Evolutionary conservation across 139 green algal species (phyloP), one percentile per base, ranked within the genome.

Genomic region (Nannochloris sp.): DNA sequence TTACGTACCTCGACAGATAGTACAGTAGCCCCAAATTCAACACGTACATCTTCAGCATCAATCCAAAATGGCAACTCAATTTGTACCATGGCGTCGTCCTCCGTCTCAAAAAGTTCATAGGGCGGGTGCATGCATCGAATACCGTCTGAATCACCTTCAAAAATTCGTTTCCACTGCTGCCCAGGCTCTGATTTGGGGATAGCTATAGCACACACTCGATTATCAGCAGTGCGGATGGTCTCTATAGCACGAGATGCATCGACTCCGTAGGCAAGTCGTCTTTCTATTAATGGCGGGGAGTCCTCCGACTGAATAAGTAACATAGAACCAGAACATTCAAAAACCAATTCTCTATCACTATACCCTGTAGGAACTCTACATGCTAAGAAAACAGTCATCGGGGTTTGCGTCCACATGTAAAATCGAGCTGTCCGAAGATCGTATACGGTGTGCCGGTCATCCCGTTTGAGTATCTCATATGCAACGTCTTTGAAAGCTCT

Each of bases 321-420:
- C 13, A 23, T 31, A 13, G 29, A 1, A n/a, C 34, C n/a, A 27
- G 15, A 63, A 56, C 63, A 75, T 29, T 87, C 74, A 8, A 87
- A 23, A 30, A 71, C 37, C 36, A 88, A 45, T 33, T 80, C 66
- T 44, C 72, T 67, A 53, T 87, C 77, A 30, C 60, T 55, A 58
- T 84, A 85, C 15, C 77, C 77, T 57, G 82, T 87, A 2, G 87
- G 87, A 10, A 93, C 53, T 47, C 81, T 65, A 25, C 80, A 68
- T 2, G 82, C 83, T 19, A 95, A 13, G 30, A 80, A 82, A 4
- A 92, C 72, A 2, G 60, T 64, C 4, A 24, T 14, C 2, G 60
- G 27, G 2, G 81, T 92, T 57, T 95, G 88, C 0, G 77, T 71
- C 88, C 88, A 95, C 83, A 89, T 85, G 71, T 91, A 92, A 56